These are phyloP conservation scores for Melastoma malabathricum DNA, from an alignment of 345 rosid genomes.

Conservation along the genomic window DNA sequence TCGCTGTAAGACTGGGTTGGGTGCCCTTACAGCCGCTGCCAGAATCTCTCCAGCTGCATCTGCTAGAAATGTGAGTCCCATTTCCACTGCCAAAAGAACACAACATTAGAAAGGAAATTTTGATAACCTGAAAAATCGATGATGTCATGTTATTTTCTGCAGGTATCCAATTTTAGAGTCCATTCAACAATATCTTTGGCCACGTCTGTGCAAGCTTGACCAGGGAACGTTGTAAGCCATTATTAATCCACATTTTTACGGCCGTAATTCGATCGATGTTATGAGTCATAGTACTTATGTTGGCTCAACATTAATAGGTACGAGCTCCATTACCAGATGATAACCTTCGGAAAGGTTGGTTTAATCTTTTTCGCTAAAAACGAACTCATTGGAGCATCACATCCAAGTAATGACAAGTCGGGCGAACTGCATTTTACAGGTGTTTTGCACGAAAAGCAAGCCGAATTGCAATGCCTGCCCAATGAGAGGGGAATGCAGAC, in stretches of 20 bases:
- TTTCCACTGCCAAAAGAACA: too few species aligned
- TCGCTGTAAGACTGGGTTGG: conserved; percentile 96
- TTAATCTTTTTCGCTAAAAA: too few species aligned
- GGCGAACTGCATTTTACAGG: conserved; percentile 29
- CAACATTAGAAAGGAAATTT: not conserved
- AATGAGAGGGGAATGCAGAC: conserved; percentile 93
- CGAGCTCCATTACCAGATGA: conserved; percentile 89
- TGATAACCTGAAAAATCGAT: too few species aligned
- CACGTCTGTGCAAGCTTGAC: conserved; percentile 89
- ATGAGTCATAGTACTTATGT: too few species aligned
- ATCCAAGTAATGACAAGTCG: too few species aligned
- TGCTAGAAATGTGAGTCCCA: conserved; percentile 67
- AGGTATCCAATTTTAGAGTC: conserved; percentile 90
- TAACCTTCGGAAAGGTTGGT: conserved; percentile 99
- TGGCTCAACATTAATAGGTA: conserved; percentile 52
- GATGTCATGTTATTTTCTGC: conserved; percentile 1
- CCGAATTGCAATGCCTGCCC: conserved; percentile 99
- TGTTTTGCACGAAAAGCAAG: conserved; percentile 79
- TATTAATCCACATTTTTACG: conserved; percentile 7
- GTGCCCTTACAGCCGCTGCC: conserved; percentile 92
- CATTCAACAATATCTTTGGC: conserved; percentile 89
- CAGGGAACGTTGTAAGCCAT: conserved; percentile 64
- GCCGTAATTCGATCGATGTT: too few species aligned
- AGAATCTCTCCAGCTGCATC: conserved; percentile 83
- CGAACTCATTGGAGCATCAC: too few species aligned